These are phyloP conservation scores for Gossypium gossypioides DNA, from an alignment of 441 rosid species.

Conservation along the genomic window DNA sequence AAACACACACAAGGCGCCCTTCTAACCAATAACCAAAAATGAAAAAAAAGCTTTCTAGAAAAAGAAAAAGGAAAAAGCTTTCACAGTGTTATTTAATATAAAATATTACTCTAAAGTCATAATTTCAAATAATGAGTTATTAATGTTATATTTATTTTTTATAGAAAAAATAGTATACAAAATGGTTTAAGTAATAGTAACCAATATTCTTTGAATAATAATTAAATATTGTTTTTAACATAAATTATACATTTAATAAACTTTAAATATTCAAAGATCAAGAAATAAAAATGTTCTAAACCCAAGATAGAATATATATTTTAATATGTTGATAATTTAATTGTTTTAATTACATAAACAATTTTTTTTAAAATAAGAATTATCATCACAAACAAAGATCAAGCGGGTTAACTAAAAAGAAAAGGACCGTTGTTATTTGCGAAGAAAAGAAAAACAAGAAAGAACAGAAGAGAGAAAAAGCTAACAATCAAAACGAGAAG, in stretches of 20 bases:
- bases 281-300: background rate
- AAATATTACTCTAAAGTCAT: background rate
- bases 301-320: background rate
- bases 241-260: background rate
- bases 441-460: background rate
- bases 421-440: background rate
- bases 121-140: background rate
- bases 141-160: background rate
- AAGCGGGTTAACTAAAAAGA: constrained; percentile 7
- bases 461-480: background rate
- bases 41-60: too few species aligned
- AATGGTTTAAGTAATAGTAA: background rate
- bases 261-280: background rate
- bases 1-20: too few species aligned
- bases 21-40: too few species aligned
- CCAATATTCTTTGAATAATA: background rate
- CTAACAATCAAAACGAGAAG: constrained; percentile 11
- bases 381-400: background rate
- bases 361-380: background rate
- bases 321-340: background rate
- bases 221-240: background rate
- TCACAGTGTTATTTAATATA: too few species aligned
- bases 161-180: background rate
- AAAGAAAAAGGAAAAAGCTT: too few species aligned
- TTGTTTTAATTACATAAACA: background rate